Evolutionary conservation across 1,284 basidiomycete genomes (phyloP), one percentile per base, ranked within the genome.

Genomic region (Cutaneotrichosporon spelunceum): DNA sequence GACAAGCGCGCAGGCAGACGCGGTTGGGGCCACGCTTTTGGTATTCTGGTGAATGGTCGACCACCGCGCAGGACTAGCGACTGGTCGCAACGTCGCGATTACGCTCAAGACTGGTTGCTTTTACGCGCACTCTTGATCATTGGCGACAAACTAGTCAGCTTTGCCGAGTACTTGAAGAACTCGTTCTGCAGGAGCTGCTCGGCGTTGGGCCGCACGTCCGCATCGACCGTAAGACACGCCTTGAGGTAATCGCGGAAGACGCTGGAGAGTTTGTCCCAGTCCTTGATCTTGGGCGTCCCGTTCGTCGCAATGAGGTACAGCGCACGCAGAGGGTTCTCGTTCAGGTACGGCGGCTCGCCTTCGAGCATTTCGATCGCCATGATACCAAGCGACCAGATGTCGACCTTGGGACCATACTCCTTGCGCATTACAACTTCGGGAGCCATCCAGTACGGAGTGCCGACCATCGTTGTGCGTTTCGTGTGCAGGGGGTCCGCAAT

Each of bases 341-440:
- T 95, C 49, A 97, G 84, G 74, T 98, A 98, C 30, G 95, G 95
- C 2, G 95, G 96, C 79, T 99, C 95, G 64, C 96, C 95, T 79
- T 98, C 95, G 70, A 99, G 93, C 95, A 99, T 99, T 83, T 98
- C 94, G 68, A 99, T 99, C 26, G 93, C 93, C 92, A 99, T 95
- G 82, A 99, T 99, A 24, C 95, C 96, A 72, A 99, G 81, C 78
- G 87, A 90, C 96, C 96, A 99, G 63, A 99, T 93, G 76, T 99
- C 96, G 30, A 99, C 96, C 79, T 98, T 98, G 4, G 95, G 91
- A 0, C 95, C 96, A 75, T 99, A 99, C 81, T 97, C 96, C 79
- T 98, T 98, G 60, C 94, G 87, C 23, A 92, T 96, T 62, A 99
- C 95, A 33, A 99, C 94, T 76, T 99, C 95, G 1, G 95, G 95